Conservation (phyloP, 805 yeast species). For the Hanseniaspora occidentalis region DNA sequence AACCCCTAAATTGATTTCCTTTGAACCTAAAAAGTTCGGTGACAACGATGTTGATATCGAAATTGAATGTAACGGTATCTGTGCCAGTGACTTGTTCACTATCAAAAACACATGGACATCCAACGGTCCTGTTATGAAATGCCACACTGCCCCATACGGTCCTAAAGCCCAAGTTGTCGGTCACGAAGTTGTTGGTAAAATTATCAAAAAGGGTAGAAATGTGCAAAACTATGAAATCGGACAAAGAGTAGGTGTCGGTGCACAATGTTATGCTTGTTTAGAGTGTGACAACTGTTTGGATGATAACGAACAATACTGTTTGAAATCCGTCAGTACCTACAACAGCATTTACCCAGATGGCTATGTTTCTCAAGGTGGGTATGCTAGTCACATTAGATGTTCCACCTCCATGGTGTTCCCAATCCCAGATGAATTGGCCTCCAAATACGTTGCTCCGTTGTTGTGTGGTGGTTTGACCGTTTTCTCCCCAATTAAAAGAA, state of each 20-base stretch:
- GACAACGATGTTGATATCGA: slow-evolving; percentile 38
- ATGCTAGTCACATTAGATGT: slow-evolving; percentile 34
- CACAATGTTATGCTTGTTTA: slow-evolving; percentile 28
- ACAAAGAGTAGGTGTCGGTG: slow-evolving; percentile 41
- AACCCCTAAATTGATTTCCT: slow-evolving; percentile 37
- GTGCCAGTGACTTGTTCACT: slow-evolving; percentile 46
- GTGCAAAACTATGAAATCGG: slow-evolving; percentile 31
- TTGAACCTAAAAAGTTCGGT: slow-evolving; percentile 33
- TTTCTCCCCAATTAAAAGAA: slow-evolving; percentile 32
- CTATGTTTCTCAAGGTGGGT: slow-evolving; percentile 32
- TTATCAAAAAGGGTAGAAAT: slow-evolving; percentile 27
- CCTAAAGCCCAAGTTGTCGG: slow-evolving; percentile 23
- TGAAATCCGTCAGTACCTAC: slow-evolving; percentile 25
- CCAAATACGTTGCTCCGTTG: slow-evolving; percentile 37
- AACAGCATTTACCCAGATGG: slow-evolving; percentile 23
- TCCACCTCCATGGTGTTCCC: slow-evolving; percentile 34
- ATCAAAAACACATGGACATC: slow-evolving; percentile 35
- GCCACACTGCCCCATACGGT: slow-evolving; percentile 16
- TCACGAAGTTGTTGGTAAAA: slow-evolving; percentile 21
- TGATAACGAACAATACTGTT: slow-evolving; percentile 29
- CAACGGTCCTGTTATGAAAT: slow-evolving; percentile 29
- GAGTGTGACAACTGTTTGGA: slow-evolving; percentile 29
- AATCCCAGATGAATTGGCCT: slow-evolving; percentile 34
- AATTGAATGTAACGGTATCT: slow-evolving; percentile 46
- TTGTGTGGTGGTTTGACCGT: slow-evolving; percentile 47